A percentile compares a stretch with the other conserved stretches of the same genome.
These are phyloP conservation scores for Marsdenia floribunda DNA, from an alignment of 257 asterid genomes.

Conservation along the genomic window DNA sequence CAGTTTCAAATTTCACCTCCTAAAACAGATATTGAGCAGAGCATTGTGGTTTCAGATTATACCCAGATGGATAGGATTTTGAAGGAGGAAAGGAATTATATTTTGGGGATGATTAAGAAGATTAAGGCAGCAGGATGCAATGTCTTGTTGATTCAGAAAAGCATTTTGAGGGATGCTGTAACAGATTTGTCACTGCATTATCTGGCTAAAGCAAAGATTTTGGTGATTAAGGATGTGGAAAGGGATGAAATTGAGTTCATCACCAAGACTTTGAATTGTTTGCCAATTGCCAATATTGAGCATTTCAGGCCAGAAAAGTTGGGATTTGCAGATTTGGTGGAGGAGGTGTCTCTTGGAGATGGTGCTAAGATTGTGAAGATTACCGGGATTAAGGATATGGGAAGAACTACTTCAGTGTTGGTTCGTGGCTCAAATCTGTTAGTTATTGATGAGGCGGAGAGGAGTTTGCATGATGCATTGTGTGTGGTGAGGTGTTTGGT, in stretches of 20 bases:
- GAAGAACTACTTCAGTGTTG: constrained; percentile 84
- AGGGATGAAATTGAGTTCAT: constrained; percentile 98
- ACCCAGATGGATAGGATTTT: constrained; percentile 97
- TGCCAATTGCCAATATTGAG: constrained; percentile 94
- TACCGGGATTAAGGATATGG: constrained; percentile 93
- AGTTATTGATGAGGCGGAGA: constrained; percentile 97
- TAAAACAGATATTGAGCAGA: constrained; percentile 94
- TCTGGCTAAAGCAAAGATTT: constrained; percentile 83
- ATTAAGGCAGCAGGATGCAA: constrained; percentile 89
- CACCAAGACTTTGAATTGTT: constrained; percentile 92
- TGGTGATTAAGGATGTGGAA: constrained; percentile 92
- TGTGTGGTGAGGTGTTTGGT: constrained; percentile 98
- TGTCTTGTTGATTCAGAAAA: constrained; percentile 93
- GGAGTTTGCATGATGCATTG: constrained; percentile 96
- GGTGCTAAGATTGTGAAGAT: constrained; percentile 95
- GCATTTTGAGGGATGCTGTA: constrained; percentile 97
- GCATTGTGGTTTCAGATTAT: constrained; percentile 93
- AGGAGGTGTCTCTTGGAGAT: constrained; percentile 89
- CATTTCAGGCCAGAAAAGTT: constrained; percentile 86
- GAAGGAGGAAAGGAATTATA: constrained; percentile 96
- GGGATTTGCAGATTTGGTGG: constrained; percentile 86
- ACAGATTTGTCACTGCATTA: constrained; percentile 93
- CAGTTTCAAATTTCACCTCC: constrained; percentile 98
- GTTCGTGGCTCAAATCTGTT: constrained; percentile 90
- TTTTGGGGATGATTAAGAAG: constrained; percentile 92